phyloP scores from a whole-genome alignment of 1,284 basidiomycete genomes.

The Sporisorium sorghi region DNA sequence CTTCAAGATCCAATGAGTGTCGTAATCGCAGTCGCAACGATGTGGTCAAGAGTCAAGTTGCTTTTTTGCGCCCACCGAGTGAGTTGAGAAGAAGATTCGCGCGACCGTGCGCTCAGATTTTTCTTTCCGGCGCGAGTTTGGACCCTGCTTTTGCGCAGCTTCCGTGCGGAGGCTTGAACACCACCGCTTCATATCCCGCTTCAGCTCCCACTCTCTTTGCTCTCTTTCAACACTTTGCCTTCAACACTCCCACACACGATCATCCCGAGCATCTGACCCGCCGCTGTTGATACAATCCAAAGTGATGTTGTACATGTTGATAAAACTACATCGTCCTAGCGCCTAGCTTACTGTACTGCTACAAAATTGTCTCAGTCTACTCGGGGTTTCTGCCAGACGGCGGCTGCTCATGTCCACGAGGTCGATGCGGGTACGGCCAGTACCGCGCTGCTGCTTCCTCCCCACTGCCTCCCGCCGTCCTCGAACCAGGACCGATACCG shows the following conservation, averaged over 20 bases:
- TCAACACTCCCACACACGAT: background rate
- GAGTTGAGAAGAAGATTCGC: background rate
- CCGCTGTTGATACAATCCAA: slow-evolving; percentile 3
- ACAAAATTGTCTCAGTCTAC: slow-evolving; percentile 10
- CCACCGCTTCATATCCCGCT: background rate
- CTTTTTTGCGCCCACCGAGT: background rate
- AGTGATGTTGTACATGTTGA: background rate
- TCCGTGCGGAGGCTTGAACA: background rate
- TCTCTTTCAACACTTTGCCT: background rate
- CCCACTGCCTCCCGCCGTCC: slow-evolving; percentile 15
- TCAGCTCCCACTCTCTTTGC: background rate
- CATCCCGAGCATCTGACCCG: background rate
- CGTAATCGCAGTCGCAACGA: background rate
- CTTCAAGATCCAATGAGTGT: background rate
- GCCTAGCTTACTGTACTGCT: background rate
- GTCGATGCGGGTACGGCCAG: slow-evolving; percentile 42
- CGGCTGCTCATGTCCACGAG: slow-evolving; percentile 26
- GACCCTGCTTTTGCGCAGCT: background rate
- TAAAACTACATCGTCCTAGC: background rate
- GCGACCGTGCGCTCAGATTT: background rate
- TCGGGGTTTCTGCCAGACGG: slow-evolving; percentile 16
- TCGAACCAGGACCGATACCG: slow-evolving; percentile 9
- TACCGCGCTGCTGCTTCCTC: slow-evolving; percentile 28
- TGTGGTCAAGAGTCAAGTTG: background rate
- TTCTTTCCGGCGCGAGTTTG: background rate